A percentile compares a stretch with the other conserved stretches of the same genome.
These are phyloP conservation scores for Kondoa subrosea DNA, from an alignment of 768 basidiomycete genomes.

Conservation along the genomic window DNA sequence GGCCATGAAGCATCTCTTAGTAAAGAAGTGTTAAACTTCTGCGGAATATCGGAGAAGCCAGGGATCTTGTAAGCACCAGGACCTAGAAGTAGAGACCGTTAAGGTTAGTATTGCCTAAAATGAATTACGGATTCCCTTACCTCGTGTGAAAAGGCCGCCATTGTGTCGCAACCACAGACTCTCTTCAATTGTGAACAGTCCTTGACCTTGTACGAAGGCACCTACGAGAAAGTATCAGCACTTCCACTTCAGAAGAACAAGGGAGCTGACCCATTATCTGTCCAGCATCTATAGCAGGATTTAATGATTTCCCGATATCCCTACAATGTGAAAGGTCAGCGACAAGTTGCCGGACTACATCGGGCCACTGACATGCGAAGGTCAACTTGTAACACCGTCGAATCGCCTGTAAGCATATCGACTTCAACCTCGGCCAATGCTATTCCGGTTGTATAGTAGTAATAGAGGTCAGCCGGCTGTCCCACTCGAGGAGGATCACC, in stretches of 20 bases:
- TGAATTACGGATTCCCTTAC: conserved; percentile 17
- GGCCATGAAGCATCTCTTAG: conserved; percentile 24
- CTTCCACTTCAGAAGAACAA: too few relatives aligned
- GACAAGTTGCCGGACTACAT: too few relatives aligned
- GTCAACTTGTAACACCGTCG: conserved; percentile 19
- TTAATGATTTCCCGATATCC: conserved; percentile 26
- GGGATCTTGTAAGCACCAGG: conserved; percentile 25
- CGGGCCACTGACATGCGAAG: conserved; percentile 10
- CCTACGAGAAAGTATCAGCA: too few relatives aligned
- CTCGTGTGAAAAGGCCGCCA: conserved; percentile 26
- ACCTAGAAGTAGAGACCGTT: neutral
- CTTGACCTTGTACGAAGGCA: conserved; percentile 22
- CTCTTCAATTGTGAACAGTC: conserved; percentile 26
- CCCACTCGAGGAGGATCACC: neutral
- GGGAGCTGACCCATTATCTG: too few relatives aligned
- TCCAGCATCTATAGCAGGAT: conserved; percentile 24
- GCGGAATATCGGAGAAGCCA: conserved; percentile 25
- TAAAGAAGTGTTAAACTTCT: conserved; percentile 21
- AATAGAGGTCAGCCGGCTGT: neutral
- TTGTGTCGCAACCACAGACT: conserved; percentile 21
- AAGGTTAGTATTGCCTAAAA: neutral
- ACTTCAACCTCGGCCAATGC: conserved; percentile 26
- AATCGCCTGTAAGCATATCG: conserved; percentile 26
- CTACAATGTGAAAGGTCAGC: conserved; percentile 7
- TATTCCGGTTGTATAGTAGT: conserved; percentile 22